Evolutionary conservation across 2,329 filamentous ascomycete genomes (phyloP).

Genomic region (Metarhizium album): DNA sequence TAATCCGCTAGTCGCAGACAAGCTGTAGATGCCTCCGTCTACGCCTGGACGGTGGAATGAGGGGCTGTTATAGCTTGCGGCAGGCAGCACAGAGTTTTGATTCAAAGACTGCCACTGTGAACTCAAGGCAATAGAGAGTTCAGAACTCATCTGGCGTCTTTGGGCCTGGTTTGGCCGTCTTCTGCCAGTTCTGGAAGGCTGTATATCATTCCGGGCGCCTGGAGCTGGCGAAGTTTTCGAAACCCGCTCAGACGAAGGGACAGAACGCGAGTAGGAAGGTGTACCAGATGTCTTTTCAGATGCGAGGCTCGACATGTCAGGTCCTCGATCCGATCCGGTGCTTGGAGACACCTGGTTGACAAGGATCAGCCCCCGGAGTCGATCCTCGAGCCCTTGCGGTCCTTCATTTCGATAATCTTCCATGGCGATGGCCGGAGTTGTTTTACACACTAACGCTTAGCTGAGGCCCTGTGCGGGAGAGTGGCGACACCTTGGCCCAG

Average conservation of each 20-base stretch:
- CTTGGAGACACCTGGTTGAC: slow-evolving; percentile 27
- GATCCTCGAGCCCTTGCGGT: slow-evolving; percentile 37
- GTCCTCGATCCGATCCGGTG: background rate
- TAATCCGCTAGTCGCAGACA: background rate
- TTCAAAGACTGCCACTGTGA: slow-evolving; percentile 15
- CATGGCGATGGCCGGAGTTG: background rate
- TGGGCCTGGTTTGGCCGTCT: slow-evolving; percentile 45
- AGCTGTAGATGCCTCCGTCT: background rate
- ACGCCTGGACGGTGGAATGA: background rate
- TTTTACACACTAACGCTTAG: background rate
- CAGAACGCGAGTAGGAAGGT: background rate
- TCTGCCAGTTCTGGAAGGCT: slow-evolving; percentile 5
- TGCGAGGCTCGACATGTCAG: background rate
- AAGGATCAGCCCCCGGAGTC: slow-evolving; percentile 49
- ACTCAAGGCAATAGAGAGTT: slow-evolving; percentile 46
- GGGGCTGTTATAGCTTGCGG: background rate
- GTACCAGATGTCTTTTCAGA: background rate
- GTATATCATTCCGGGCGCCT: slow-evolving; percentile 9
- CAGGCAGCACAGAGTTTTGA: background rate
- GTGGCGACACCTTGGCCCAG: background rate
- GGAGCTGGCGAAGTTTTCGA: background rate
- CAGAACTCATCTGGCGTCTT: slow-evolving; percentile 50
- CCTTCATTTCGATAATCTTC: background rate
- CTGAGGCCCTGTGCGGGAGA: background rate
- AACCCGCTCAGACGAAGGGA: background rate